Evolutionary conservation across 768 basidiomycete genomes (phyloP).

Genomic region (Leccinum obscurum): DNA sequence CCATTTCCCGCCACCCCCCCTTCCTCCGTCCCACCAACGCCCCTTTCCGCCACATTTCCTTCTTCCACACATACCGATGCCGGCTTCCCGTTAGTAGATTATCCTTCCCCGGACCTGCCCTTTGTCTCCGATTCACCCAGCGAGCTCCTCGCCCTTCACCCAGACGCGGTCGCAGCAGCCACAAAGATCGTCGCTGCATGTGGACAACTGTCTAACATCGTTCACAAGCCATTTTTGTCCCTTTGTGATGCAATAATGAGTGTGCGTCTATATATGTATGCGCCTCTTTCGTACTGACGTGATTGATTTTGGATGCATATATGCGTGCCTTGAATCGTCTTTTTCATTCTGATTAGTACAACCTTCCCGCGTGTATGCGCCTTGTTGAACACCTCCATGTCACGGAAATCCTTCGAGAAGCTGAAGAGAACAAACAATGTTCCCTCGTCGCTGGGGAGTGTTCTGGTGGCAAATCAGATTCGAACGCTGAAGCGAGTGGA

Average conservation of each 20-base stretch:
- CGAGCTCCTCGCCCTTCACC: slow-evolving; percentile 60
- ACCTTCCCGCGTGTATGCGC: slow-evolving; percentile 72
- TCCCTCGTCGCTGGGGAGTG: slow-evolving; percentile 40
- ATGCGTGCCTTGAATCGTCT: slow-evolving; percentile 8
- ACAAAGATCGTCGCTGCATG: slow-evolving; percentile 67
- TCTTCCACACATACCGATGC: slow-evolving; percentile 9
- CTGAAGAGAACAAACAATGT: slow-evolving; percentile 45
- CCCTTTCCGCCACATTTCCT: slow-evolving; percentile 33
- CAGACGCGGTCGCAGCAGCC: slow-evolving; percentile 58
- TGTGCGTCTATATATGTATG: slow-evolving; percentile 40
- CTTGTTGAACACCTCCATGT: slow-evolving; percentile 71
- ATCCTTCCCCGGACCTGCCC: slow-evolving; percentile 55
- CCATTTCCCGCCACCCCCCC: slow-evolving; percentile 26
- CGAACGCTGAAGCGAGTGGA: background rate
- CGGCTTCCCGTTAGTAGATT: slow-evolving; percentile 36
- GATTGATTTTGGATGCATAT: slow-evolving; percentile 7
- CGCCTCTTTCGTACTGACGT: slow-evolving; percentile 2
- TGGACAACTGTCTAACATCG: slow-evolving; percentile 63
- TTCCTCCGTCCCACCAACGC: slow-evolving; percentile 28
- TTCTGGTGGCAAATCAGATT: background rate
- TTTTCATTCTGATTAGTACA: slow-evolving; percentile 47
- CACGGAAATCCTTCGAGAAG: slow-evolving; percentile 67
- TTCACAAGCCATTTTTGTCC: slow-evolving; percentile 68
- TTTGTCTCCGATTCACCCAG: slow-evolving; percentile 45
- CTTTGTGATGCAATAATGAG: slow-evolving; percentile 73